phyloP scores from a whole-genome alignment of 352 stramenopile species.

The Phytophthora fragariaefolia region DNA sequence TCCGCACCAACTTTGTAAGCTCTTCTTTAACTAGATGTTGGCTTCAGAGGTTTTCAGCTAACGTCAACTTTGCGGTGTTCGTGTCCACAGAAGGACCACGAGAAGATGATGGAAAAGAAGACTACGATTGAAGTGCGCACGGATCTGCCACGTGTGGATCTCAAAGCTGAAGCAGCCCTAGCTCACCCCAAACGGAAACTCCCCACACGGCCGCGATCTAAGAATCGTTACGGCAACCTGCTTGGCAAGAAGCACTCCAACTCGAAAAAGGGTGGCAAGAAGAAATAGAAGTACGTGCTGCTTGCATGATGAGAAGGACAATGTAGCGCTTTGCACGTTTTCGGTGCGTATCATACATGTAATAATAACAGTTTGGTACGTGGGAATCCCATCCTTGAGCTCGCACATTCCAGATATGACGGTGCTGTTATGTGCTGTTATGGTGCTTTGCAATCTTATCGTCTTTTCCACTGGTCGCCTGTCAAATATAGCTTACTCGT shows the following conservation, averaged over 20 bases:
- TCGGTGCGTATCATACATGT: too few species aligned
- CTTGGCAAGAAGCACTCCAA: constrained; percentile 37
- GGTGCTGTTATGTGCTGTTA: too few species aligned
- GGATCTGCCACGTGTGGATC: constrained; percentile 71
- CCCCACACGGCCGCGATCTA: constrained; percentile 26
- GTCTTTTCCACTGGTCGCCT: too few species aligned
- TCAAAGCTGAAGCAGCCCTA: constrained; percentile 43
- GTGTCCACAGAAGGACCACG: constrained; percentile 61
- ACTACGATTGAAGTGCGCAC: constrained; percentile 67
- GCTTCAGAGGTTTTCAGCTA: neutral
- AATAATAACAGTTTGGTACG: too few species aligned
- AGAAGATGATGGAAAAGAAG: constrained; percentile 76
- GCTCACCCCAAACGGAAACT: constrained; percentile 25
- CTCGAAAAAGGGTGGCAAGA: constrained; percentile 40
- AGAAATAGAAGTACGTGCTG: too few species aligned
- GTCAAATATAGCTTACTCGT: too few species aligned
- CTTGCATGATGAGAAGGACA: too few species aligned
- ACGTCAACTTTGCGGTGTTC: constrained; percentile 8
- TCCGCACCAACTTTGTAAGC: constrained; percentile 81
- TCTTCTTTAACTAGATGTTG: neutral
- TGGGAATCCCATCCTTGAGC: too few species aligned
- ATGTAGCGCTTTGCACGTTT: too few species aligned
- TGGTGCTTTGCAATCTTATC: too few species aligned
- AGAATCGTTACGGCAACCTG: constrained; percentile 42
- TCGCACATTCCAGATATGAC: too few species aligned